Conservation (phyloP, 108 stramenopile genomes). For the Asterionellopsis glacialis region DNA sequence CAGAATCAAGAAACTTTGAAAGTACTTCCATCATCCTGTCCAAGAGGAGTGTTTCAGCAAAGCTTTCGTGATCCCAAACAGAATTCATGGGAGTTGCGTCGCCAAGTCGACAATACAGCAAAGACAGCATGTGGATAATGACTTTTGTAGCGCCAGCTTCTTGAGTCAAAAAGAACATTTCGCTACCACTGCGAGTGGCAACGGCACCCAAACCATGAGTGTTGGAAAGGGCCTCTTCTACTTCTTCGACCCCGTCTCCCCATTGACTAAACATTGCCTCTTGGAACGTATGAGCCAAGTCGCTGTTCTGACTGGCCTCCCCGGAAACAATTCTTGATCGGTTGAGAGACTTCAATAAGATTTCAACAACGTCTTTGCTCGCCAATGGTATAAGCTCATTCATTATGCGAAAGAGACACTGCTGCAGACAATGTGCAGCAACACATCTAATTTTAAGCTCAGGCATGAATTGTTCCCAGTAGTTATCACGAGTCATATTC, state of each 20-base stretch:
- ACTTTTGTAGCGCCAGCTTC: conserved; percentile 74
- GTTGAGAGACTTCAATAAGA: conserved; percentile 42
- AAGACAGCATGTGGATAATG: conserved; percentile 51
- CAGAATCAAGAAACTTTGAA: conserved; percentile 60
- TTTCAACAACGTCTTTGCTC: conserved; percentile 28
- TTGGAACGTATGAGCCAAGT: conserved; percentile 71
- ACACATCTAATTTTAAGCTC: conserved; percentile 62
- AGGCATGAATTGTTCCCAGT: conserved; percentile 41
- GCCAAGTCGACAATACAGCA: conserved; percentile 33
- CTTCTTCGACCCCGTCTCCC: conserved; percentile 71
- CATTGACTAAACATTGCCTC: conserved; percentile 72
- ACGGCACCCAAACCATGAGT: conserved; percentile 25
- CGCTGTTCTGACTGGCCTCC: conserved; percentile 44
- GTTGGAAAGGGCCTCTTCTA: conserved; percentile 54
- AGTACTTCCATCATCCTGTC: conserved; percentile 57
- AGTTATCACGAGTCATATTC: background rate
- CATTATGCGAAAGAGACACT: conserved; percentile 34
- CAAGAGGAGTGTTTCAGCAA: conserved; percentile 61
- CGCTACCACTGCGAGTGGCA: conserved; percentile 63
- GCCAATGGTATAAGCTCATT: conserved; percentile 30
- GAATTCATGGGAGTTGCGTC: conserved; percentile 3
- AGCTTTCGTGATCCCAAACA: conserved; percentile 47
- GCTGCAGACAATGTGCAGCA: conserved; percentile 68
- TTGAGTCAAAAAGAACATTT: conserved; percentile 87
- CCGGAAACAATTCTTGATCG: conserved; percentile 48